A percentile compares a stretch with the other conserved stretches of the same genome.
phyloP scores from a whole-genome alignment of 2,329 filamentous ascomycete species.

The Metarhizium album region DNA sequence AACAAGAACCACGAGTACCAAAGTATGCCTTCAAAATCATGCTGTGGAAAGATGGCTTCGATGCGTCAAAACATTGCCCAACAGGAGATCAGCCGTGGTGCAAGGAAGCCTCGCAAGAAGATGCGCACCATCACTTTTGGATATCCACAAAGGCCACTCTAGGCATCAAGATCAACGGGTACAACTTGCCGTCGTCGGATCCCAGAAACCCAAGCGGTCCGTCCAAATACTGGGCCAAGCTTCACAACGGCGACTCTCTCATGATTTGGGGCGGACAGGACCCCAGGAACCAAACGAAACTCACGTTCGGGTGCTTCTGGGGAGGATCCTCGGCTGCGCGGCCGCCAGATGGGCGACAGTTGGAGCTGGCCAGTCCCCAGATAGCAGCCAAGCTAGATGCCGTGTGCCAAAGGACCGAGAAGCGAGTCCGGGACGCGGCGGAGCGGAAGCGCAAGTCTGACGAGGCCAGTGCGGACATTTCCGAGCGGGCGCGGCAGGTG shows the following conservation, averaged over 20 bases:
- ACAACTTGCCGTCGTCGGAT: slow-evolving; percentile 48
- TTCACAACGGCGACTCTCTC: slow-evolving; percentile 70
- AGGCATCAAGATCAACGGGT: slow-evolving; percentile 68
- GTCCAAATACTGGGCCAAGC: slow-evolving; percentile 52
- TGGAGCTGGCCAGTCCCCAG: slow-evolving; percentile 26
- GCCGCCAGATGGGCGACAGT: slow-evolving; percentile 12
- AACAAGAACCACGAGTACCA: slow-evolving; percentile 60
- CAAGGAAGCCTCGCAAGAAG: slow-evolving; percentile 21
- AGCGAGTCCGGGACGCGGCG: slow-evolving; percentile 27
- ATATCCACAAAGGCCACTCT: slow-evolving; percentile 69
- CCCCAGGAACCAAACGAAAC: slow-evolving; percentile 29
- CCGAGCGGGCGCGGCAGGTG: slow-evolving; percentile 29
- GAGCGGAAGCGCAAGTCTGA: slow-evolving; percentile 30
- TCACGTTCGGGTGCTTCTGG: slow-evolving; percentile 45
- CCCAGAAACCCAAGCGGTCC: slow-evolving; percentile 41
- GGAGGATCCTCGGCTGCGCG: slow-evolving; percentile 40
- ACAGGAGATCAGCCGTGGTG: slow-evolving; percentile 40
- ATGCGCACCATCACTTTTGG: slow-evolving; percentile 55
- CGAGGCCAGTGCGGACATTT: slow-evolving; percentile 34
- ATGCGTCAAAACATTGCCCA: slow-evolving; percentile 43
- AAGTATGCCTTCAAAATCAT: slow-evolving; percentile 73
- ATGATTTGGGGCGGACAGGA: slow-evolving; percentile 52
- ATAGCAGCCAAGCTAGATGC: slow-evolving; percentile 37
- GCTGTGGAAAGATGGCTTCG: slow-evolving; percentile 60
- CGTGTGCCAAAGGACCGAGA: slow-evolving; percentile 35